Evolutionary conservation across 2,329 filamentous ascomycete genomes (phyloP), one percentile per base, ranked within the genome.

Genomic region (Arthrobotrys entomopaga): DNA sequence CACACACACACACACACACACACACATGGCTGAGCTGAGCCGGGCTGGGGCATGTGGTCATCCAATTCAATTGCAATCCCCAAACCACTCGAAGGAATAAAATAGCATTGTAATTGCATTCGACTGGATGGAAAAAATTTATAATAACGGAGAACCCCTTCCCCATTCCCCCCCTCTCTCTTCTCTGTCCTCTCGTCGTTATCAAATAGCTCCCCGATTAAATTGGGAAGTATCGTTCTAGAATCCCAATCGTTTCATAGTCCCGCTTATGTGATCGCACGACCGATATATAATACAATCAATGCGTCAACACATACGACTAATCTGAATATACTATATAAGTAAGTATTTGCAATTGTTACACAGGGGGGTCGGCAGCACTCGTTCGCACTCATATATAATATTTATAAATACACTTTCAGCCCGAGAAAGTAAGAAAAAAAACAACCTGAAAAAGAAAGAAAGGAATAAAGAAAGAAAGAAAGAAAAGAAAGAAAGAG

Each of bases 291-390:
- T 57, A 57, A 57, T 48, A 66, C 29, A 34, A 34, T 34, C 7
- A 5, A 34, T 34, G 29, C 29, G 29, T 5, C 29, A 34, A 34
- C 29, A 34, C 29, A 34, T 34, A 34, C n/a, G n/a, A n/a, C 29
- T 34, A 34, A 34, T 34, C 29, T 34, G 29, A 34, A n/a, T n/a
- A n/a, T n/a, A n/a, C n/a, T n/a, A n/a, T n/a, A n/a, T n/a, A n/a
- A n/a, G n/a, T n/a, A n/a, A 20, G 46, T 71, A 71, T 71, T 71
- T 71, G 66, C 66, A 71, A 71, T 71, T 64, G 52, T 59, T 42
- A 22, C 59, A 49, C 66, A 64, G 59, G 66, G 59, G 66, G 59
- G 42, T 50, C 20, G 10, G 46, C n/a, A 11, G 46, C 46, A 19
- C 46, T n/a, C n/a, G 5, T 19, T 19, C 16, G 46, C 19, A 34